Percentiles rank a stretch among this genome's conserved stretches.
phyloP scores from a whole-genome alignment of 140 eudicot genomes.

The Cichorium intybus region DNA sequence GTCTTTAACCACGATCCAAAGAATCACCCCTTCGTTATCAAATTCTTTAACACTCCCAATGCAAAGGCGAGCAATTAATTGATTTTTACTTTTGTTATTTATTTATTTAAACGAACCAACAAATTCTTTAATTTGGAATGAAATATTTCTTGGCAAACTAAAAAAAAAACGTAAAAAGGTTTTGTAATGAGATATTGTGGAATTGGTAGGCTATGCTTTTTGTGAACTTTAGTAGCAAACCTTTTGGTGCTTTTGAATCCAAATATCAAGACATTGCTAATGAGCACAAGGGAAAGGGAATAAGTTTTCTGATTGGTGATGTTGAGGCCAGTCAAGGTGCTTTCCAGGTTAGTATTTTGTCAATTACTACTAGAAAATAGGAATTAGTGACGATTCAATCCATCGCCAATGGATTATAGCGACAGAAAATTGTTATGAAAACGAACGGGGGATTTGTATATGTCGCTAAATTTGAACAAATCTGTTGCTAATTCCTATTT shows the following conservation, averaged over 20 bases:
- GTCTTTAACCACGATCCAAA: conserved; percentile 65
- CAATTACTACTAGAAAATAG: neutral
- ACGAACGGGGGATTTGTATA: no score
- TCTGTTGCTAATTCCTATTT: no score
- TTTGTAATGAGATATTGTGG: conserved; percentile 16
- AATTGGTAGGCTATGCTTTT: conserved; percentile 78
- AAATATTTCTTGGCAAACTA: neutral
- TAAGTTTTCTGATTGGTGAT: conserved; percentile 80
- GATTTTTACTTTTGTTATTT: neutral
- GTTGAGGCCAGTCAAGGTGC: conserved; percentile 81
- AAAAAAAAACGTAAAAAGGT: neutral
- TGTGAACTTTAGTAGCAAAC: conserved; percentile 59
- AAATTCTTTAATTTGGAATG: neutral
- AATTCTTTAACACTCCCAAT: conserved; percentile 65
- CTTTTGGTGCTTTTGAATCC: conserved; percentile 59
- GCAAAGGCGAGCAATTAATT: conserved; percentile 54
- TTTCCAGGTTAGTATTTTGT: conserved; percentile 57
- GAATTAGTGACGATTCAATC: no score
- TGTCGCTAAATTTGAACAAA: no score
- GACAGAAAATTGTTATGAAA: no score
- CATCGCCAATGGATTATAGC: no score
- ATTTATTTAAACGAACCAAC: neutral
- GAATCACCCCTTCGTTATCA: conserved; percentile 69
- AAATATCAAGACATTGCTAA: conserved; percentile 71
- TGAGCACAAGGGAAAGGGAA: conserved; percentile 70